A percentile compares a stretch with the other conserved stretches of the same genome.
phyloP scores from a whole-genome alignment of 2,329 filamentous ascomycete species.

The Knufia fluminis region DNA sequence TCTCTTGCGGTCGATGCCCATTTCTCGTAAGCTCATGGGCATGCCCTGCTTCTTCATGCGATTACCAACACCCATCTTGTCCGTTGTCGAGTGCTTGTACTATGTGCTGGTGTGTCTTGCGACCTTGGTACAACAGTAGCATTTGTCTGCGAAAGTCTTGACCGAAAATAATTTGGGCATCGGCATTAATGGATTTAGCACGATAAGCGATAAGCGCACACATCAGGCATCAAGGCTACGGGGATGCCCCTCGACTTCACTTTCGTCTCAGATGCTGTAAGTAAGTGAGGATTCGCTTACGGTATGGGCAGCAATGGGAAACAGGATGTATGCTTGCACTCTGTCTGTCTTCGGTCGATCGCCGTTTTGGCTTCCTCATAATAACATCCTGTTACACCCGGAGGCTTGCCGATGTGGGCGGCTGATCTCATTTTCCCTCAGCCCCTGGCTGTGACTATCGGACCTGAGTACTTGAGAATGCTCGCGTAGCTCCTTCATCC shows the following conservation, averaged over 20 bases:
- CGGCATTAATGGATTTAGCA: neutral
- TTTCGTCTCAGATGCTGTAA: too few species aligned
- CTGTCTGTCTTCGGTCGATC: neutral
- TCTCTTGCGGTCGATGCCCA: slow-evolving; percentile 60
- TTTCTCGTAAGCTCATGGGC: slow-evolving; percentile 71
- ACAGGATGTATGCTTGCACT: too few species aligned
- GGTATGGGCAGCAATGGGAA: too few species aligned
- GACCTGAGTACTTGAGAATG: too few species aligned
- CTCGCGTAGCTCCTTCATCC: too few species aligned
- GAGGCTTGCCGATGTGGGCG: too few species aligned
- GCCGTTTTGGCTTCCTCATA: neutral
- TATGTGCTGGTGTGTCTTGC: neutral
- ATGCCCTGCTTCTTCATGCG: slow-evolving; percentile 94
- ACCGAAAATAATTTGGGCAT: neutral
- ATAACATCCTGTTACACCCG: neutral
- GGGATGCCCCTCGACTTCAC: too few species aligned
- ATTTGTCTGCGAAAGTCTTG: neutral
- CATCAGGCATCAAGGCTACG: neutral
- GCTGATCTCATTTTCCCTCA: too few species aligned
- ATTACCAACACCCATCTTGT: slow-evolving; percentile 70
- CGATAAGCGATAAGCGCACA: neutral
- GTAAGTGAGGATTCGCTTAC: too few species aligned
- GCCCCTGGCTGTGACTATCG: too few species aligned
- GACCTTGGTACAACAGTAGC: too few species aligned
- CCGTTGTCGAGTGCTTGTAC: too few species aligned